These are phyloP conservation scores for Reticulascus tulasneorum DNA, from an alignment of 2,329 filamentous ascomycete genomes.

Conservation along the genomic window DNA sequence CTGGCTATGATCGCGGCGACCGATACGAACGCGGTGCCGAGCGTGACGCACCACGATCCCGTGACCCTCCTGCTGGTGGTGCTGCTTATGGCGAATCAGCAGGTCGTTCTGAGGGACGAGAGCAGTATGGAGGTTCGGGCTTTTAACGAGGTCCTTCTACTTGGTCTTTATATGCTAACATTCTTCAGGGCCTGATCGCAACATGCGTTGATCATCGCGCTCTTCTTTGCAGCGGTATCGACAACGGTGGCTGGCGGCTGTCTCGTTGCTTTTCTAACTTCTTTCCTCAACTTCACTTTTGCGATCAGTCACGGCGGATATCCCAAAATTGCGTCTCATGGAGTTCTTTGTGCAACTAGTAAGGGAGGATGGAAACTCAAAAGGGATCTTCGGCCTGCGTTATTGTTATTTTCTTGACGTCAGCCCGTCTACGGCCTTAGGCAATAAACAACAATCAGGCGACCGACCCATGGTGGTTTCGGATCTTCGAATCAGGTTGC, in stretches of 20 bases:
- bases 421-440: constrained; percentile 3
- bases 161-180: constrained; percentile 3
- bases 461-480: not conserved
- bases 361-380: constrained; percentile 12
- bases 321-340: constrained; percentile 14
- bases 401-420: constrained; percentile 1
- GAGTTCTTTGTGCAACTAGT: constrained; percentile 16
- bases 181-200: constrained; percentile 12
- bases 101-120: constrained; percentile 38
- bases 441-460: constrained; percentile 1
- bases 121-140: constrained; percentile 39
- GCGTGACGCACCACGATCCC: constrained; percentile 34
- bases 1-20: constrained; percentile 45
- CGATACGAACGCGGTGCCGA: constrained; percentile 45
- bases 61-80: constrained; percentile 32
- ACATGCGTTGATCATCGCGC: constrained; percentile 23
- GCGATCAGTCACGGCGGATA: constrained; percentile 14
- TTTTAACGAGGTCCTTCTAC: constrained; percentile 7
- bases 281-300: constrained; percentile 7
- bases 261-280: constrained; percentile 4
- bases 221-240: not conserved
- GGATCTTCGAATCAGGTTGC: not conserved
- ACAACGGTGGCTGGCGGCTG: constrained; percentile 1
- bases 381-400: constrained; percentile 12
- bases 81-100: constrained; percentile 37